Base-by-base conservation (phyloP, 1,284 basidiomycete genomes). In the Phlebopus sp. region DNA sequence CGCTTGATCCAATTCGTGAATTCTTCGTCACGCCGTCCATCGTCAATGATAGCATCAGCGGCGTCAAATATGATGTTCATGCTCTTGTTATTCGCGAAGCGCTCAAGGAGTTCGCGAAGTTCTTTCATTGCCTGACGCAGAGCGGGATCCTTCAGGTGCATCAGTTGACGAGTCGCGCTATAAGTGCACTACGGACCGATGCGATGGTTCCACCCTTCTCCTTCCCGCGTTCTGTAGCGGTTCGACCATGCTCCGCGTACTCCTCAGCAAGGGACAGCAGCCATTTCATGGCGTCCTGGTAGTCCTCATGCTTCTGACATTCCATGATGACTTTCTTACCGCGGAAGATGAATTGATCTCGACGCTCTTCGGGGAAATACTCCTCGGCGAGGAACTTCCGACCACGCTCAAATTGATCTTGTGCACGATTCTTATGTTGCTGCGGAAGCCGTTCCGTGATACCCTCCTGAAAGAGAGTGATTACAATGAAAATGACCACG, bases 231-330 rank as follows among this genome's bases (percentile, higher is more conserved):
- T 69, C 63, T 19, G 74, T 69, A 17, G 81, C 70, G 17, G 66
- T 69, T 37, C 72, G 73, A n/a, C 83, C 83, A 56, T 89, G 81
- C 3, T 72, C 70, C 37, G 82, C 79, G 70, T 96, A 97, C 62
- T 88, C 82, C 62, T 85, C 81, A n/a, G 89, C 63, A 50, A 79
- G 76, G 43, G 75, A 71, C 38, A 94, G 73, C 31, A 93, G 74
- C 89, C 90, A 94, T 15, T 70, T 71, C 55, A 94, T 79, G 31
- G 86, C 83, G 47, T 82, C 84, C 59, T 94, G 90, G 70, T 97
- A 97, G 63, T 96, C 90, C 50, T 85, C 79, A 71, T 96, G 92
- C 63, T 87, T 84, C 73, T 97, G 95, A 69, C 91, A 93, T 69
- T 97, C 95, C 50, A 94, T 77, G 53, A 97, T 81, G 35, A 67